These are phyloP conservation scores for Gremmenia infestans DNA, from an alignment of 2,329 filamentous ascomycete genomes.

Conservation along the genomic window DNA sequence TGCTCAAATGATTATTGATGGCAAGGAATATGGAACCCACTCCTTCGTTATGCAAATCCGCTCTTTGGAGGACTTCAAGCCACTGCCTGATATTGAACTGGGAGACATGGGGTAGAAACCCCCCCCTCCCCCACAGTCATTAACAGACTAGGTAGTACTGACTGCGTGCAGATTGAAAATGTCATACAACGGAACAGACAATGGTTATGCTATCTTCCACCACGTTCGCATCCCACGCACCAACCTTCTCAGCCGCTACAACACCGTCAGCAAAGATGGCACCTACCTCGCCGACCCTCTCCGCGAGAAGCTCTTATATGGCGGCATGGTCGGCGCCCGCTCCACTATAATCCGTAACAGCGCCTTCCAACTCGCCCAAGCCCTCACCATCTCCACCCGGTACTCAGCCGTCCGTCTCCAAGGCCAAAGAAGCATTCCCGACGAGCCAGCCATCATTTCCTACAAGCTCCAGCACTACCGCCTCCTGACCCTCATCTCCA, in stretches of 20 bases:
- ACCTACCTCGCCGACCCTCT: conserved; percentile 27
- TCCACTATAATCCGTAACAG: conserved; percentile 26
- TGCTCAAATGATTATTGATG: conserved; percentile 28
- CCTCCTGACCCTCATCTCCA: conserved; percentile 26
- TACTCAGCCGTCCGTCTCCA: conserved; percentile 31
- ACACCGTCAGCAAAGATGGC: conserved; percentile 29
- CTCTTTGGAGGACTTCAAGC: conserved; percentile 23
- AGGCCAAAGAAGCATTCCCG: conserved; percentile 4
- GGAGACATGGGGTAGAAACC: conserved; percentile 29
- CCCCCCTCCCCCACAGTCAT: conserved; percentile 4
- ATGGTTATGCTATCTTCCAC: conserved; percentile 33
- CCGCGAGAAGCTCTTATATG: conserved; percentile 32
- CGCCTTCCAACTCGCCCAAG: conserved; percentile 30
- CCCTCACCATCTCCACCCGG: conserved; percentile 33
- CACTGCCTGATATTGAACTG: conserved; percentile 27
- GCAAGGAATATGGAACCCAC: conserved; percentile 29
- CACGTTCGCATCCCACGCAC: conserved; percentile 31
- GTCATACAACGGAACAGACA: conserved; percentile 29
- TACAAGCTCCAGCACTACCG: conserved; percentile 29
- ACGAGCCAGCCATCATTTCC: conserved; percentile 6
- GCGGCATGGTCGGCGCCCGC: conserved; percentile 32
- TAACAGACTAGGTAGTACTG: not conserved
- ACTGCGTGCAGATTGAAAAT: conserved; percentile 16
- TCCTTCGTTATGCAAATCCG: conserved; percentile 30
- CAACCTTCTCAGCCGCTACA: conserved; percentile 30